Percentiles rank a stretch among this genome's conserved stretches.
These are phyloP conservation scores for Geranium rotundifolium DNA, from an alignment of 345 rosid species.

Conservation along the genomic window DNA sequence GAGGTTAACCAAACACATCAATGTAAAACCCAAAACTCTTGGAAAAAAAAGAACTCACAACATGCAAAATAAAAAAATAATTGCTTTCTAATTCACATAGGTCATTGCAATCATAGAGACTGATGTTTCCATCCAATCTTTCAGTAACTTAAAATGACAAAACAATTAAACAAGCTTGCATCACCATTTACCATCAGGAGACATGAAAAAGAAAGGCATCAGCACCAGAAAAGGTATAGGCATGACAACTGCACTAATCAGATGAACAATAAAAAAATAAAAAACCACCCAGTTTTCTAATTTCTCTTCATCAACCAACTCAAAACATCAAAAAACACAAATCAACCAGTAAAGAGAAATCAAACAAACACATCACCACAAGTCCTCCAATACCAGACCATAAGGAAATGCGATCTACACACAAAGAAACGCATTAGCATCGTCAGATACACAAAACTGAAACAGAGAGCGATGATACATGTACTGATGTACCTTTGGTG, in stretches of 20 bases:
- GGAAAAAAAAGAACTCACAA: not conserved
- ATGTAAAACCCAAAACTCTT: no score
- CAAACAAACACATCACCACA: not conserved
- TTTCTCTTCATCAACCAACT: not conserved
- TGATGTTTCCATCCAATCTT: not conserved
- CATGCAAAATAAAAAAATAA: not conserved
- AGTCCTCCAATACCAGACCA: not conserved
- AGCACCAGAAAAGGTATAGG: not conserved
- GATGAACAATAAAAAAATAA: not conserved
- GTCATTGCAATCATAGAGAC: not conserved
- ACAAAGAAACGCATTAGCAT: not conserved
- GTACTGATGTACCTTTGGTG: constrained; percentile 50
- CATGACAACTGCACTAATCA: not conserved
- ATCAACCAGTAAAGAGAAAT: not conserved
- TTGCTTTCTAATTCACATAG: no score
- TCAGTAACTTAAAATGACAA: not conserved
- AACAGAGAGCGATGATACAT: constrained; percentile 1
- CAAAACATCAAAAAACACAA: not conserved
- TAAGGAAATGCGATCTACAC: not conserved
- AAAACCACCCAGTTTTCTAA: not conserved
- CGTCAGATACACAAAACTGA: not conserved
- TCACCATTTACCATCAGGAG: not conserved
- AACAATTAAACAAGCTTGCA: not conserved
- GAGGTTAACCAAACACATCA: not conserved
- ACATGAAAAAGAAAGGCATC: no score